Base-by-base conservation (phyloP, 768 basidiomycete genomes). In the Collybia sordida region DNA sequence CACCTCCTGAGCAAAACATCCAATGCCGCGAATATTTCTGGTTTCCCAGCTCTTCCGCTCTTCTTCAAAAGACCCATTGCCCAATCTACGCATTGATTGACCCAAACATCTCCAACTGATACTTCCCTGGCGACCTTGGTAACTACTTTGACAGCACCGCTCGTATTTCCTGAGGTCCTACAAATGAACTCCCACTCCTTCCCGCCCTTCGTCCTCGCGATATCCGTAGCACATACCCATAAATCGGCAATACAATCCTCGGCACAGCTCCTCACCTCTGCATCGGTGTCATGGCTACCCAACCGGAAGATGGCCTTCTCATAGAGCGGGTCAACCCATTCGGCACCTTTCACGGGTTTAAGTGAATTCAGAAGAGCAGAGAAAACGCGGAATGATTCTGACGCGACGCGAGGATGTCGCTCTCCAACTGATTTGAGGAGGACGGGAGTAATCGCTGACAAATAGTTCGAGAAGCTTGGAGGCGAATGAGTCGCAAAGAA, bases 381-480 rank as follows among this genome's bases (percentile, higher is more conserved):
- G 59, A 92, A 93, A 1, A 86, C 88, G 31, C 83, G 82, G 78
- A 98, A 93, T 0, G 93, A 81, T 60, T 95, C 93, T 2, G 93
- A 85, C 4, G 85, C 87, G 52, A 98, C 81, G 52, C 93, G 86
- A 28, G 95, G 95, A 62, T 94, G 90, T 56, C 87, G 85, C 66
- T 98, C 94, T 17, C 72, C 71, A 41, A 91, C 73, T 8, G 86
- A 82, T 48, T 81, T 82, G 36, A 94, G 79, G 34, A 98, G 79
- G 12, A 85, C 81, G 1, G 89, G 84, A 0, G 86, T 86, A 31
- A 98, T 72, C 14, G 72, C 72, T 1, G 83, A 69, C n/a, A 98
- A 76, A 9, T 81, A 78, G 19, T 71, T 59, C 1, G 72, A 64
- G 62, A 86, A 94, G 1, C 80, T 74, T 3, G 79, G 64, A 0